Evolutionary conservation across 306 rosid genomes (phyloP), one percentile per base, ranked within the genome.

Genomic region (Cicer bijugum): DNA sequence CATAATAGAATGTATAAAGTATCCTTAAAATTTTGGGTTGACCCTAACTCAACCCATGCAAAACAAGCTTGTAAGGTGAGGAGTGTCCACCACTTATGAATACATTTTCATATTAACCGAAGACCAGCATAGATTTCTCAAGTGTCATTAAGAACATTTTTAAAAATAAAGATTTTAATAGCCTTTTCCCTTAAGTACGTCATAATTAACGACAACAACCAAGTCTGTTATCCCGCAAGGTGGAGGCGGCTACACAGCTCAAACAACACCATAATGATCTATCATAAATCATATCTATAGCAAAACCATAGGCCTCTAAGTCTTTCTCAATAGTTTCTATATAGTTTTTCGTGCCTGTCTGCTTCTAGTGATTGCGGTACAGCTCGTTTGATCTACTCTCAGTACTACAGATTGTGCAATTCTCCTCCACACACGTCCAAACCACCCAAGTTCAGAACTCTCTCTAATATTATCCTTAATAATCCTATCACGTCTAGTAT

Each of bases 1-100:
- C 52, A 76, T 47, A 69, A 58, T 63, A 63, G 59, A 39, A 70
- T 19, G 66, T 19, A 76, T 8, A 59, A 55, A 19, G 50, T 67
- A 28, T 28, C 2, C 35, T 28, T 28, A 28, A 28, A 28, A 28
- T 28, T 28, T 28, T 4, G 35, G 35, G 35, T 28, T 28, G 35
- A 28, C 35, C 35, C 35, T 3, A 28, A 3, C 33, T 3, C 33
- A 3, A 28, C 35, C 35, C 35, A 3, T 28, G 35, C 35, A 28
- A 28, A 28, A 28, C 35, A 4, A 28, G 35, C 35, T 28, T 28
- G 35, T 28, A 28, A 28, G 35, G 35, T 28, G 35, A 28, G 35
- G 35, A 28, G 5, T 28, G 35, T 28, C 35, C 35, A 28, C 35
- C 35, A 28, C 35, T 28, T 28, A 28, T 28, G 4, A 28, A 28